These are phyloP conservation scores for Rhizopus stolonifer DNA, from an alignment of 371 early-diverging fungal species.

Conservation along the genomic window DNA sequence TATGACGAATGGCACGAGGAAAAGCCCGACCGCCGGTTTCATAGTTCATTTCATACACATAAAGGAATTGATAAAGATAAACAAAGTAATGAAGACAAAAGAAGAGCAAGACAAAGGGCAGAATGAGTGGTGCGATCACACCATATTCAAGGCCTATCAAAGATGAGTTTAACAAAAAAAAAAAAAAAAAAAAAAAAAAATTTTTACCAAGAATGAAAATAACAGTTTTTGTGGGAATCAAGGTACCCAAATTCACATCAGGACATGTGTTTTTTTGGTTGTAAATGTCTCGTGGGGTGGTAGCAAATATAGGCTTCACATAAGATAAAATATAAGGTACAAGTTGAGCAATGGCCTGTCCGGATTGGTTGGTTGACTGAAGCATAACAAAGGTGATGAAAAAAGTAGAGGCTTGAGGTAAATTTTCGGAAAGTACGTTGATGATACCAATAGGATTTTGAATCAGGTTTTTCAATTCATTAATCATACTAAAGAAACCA, in stretches of 20 bases:
- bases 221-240: slow-evolving; percentile 66
- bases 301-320: slow-evolving; percentile 63
- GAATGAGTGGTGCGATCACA: slow-evolving; percentile 77
- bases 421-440: slow-evolving; percentile 48
- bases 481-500: slow-evolving; percentile 56
- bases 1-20: slow-evolving; percentile 66
- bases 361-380: slow-evolving; percentile 63
- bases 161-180: neutral
- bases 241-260: slow-evolving; percentile 45
- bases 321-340: slow-evolving; percentile 65
- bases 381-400: slow-evolving; percentile 83
- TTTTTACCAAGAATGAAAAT: slow-evolving; percentile 56
- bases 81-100: slow-evolving; percentile 74
- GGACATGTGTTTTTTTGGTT: slow-evolving; percentile 47
- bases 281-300: slow-evolving; percentile 75
- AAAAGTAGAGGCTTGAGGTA: slow-evolving; percentile 77
- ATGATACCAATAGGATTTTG: slow-evolving; percentile 51
- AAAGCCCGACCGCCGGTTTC: slow-evolving; percentile 72
- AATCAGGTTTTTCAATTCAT: slow-evolving; percentile 23
- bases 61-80: slow-evolving; percentile 79
- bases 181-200: neutral
- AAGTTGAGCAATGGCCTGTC: slow-evolving; percentile 67
- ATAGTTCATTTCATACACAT: slow-evolving; percentile 64
- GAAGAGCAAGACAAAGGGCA: slow-evolving; percentile 74
- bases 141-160: slow-evolving; percentile 64